Evolutionary conservation across 2,329 filamentous ascomycete species (phyloP), one percentile per base, ranked within the genome.

Genomic region (Orbilia brochopaga): DNA sequence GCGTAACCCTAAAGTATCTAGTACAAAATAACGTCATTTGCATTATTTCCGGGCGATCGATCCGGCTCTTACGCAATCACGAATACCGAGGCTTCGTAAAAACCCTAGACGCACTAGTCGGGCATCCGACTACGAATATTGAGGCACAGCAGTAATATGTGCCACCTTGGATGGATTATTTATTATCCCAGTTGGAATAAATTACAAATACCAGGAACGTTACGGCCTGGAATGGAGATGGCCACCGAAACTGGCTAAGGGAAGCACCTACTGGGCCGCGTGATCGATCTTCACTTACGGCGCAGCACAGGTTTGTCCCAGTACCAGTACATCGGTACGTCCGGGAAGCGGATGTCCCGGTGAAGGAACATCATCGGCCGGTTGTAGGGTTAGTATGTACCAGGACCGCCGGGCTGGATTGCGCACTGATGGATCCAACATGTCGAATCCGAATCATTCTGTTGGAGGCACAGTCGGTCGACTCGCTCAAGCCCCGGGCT

Each of bases 171-270:
- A 13, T 44, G 11, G 40, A 37, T 15, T 13, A 13, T 17, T 15
- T 44, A 3, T 15, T 44, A 44, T 48, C 11, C 44, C 44, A 5
- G 44, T 48, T 48, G 17, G n/a, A 48, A 48, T 23, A 21, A 21
- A 48, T 21, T 48, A 48, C 7, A 4, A 19, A 48, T 48, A 19
- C n/a, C 2, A 15, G n/a, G 37, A 13, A 48, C n/a, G 15, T 21
- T 48, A n/a, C n/a, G n/a, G n/a, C n/a, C n/a, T 5, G 44, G 17
- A 23, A 15, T 21, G 19, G 17, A 19, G 15, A 19, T 15, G 21
- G 40, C 44, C 17, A 48, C 44, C 44, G 44, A 17, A 48, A 48
- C 8, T 5, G 44, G 44, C 44, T 48, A 48, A 48, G 6, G 8
- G n/a, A 48, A 6, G 8, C 44, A 32, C 8, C 27, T 8, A n/a